Evolutionary conservation across 78 protist species (phyloP), one percentile per base, ranked within the genome.

Genomic region (Dictyostelium intermedium): DNA sequence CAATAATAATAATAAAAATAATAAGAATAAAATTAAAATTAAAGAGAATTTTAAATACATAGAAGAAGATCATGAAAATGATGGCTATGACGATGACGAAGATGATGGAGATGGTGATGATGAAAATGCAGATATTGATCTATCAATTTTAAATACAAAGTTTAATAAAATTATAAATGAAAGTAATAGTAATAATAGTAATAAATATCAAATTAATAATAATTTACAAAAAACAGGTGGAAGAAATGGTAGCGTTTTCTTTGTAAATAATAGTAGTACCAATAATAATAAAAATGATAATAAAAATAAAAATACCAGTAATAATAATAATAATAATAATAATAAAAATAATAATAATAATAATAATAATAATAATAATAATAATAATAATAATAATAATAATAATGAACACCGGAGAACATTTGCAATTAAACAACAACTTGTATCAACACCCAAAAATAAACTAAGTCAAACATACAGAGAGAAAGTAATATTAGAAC

Each of bases 371-470:
- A 69, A 83, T n/a, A 66, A 7, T n/a, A n/a, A 4, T 13, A 2
- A 81, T 32, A 69, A 1, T 20, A 20, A 37, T 4, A 69, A 66
- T 0, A 69, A 30, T 25, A 18, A 25, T 9, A 37, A 10, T 14
- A 69, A 43, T 3, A 41, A 70, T 20, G 43, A 37, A 43, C 56
- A 77, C 8, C 18, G 23, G 25, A 47, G 41, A 23, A 41, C 41
- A 45, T 87, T 61, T 79, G 93, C 93, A 43, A 61, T 87, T 5
- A 87, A 87, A 41, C 39, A 83, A 76, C 93, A 87, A 63, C 39
- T 53, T 63, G 81, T 87, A n/a, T 76, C 93, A 37, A 50, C 93
- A 63, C 93, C 93, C 25, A 10, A 35, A 14, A 79, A 87, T 63
- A 79, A 79, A 43, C n/a, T 45, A 27, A 63, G 34, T 35, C 84